A percentile compares a stretch with the other conserved stretches of the same genome.
Conservation (phyloP, 345 rosid species). For the Eucalyptus curtisii region DNA sequence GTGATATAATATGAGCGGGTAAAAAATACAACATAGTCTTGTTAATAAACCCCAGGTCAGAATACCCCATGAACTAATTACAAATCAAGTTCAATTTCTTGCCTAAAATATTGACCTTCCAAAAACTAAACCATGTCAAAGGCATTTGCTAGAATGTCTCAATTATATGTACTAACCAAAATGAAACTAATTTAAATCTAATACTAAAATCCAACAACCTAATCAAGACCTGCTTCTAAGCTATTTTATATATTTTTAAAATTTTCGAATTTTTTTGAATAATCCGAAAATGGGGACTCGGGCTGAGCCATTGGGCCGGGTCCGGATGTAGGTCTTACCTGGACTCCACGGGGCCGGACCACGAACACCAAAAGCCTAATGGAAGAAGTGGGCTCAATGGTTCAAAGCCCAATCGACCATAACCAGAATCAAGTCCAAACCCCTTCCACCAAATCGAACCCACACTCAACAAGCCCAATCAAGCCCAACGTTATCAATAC, state of each 20-base stretch:
- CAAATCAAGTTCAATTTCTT: neutral
- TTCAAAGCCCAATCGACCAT: no score
- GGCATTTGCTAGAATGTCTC: neutral
- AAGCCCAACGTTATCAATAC: no score
- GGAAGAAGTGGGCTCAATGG: no score
- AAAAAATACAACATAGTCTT: no score
- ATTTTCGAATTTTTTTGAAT: rapidly evolving
- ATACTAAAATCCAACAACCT: neutral
- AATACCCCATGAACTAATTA: rapidly evolving
- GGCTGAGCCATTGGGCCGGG: neutral
- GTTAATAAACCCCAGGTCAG: neutral
- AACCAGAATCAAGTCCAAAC: no score
- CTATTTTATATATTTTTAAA: neutral
- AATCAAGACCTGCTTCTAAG: neutral
- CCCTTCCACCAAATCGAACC: no score
- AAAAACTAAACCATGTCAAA: neutral
- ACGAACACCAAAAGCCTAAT: neutral
- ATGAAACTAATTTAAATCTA: neutral
- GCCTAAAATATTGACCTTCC: neutral
- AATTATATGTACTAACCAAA: neutral
- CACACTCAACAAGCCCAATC: no score
- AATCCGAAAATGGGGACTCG: neutral
- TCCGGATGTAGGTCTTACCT: no score
- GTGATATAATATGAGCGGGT: neutral
- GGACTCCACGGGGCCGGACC: neutral